Conservation (phyloP, 768 basidiomycete genomes). For the Lentinula raphanica region DNA sequence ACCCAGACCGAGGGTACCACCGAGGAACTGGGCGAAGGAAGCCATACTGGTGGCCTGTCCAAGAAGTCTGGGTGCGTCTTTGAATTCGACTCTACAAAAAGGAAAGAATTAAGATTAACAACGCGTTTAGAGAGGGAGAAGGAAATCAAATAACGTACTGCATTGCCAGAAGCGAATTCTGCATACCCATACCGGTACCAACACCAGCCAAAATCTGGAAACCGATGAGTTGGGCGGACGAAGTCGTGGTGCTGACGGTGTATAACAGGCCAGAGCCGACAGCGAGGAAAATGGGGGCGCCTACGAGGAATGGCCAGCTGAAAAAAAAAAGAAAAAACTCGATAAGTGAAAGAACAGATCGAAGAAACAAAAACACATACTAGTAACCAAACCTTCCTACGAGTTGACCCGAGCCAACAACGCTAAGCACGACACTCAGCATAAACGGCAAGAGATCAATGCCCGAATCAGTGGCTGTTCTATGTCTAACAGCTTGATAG, state of each 20-base stretch:
- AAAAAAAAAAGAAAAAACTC: no score
- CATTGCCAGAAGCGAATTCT: constrained; percentile 16
- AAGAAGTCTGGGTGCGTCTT: constrained; percentile 3
- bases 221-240: constrained; percentile 6
- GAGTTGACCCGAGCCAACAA: constrained; percentile 8
- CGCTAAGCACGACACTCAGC: constrained; percentile 9
- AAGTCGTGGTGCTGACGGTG: neutral
- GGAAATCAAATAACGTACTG: constrained; percentile 7
- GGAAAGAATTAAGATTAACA: neutral
- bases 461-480: constrained; percentile 12
- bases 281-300: neutral
- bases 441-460: constrained; percentile 15
- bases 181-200: constrained; percentile 14
- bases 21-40: constrained; percentile 13
- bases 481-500: constrained; percentile 12
- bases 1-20: constrained; percentile 11
- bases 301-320: constrained; percentile 10
- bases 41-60: constrained; percentile 14
- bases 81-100: constrained; percentile 11
- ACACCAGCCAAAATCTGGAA: constrained; percentile 12
- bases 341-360: neutral
- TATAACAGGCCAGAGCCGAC: constrained; percentile 14
- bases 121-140: no score
- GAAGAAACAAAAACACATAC: neutral
- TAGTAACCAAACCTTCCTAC: constrained; percentile 9